Percentiles rank a stretch among this genome's conserved stretches.
phyloP scores from a whole-genome alignment of 129 eudicot genomes.

The Tagetes patula region DNA sequence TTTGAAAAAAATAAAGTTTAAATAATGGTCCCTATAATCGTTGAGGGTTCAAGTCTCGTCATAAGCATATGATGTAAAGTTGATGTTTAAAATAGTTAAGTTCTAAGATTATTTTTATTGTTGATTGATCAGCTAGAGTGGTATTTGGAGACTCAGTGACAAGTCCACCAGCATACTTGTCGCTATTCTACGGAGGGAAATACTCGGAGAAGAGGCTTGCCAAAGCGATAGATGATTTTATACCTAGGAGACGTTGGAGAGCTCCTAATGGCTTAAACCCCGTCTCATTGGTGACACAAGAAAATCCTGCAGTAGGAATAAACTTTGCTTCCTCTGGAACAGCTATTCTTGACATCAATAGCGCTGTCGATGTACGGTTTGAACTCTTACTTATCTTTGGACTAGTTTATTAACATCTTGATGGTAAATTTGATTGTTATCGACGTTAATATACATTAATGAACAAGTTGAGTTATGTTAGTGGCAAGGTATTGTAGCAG shows the following conservation, averaged over 20 bases:
- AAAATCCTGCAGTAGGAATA: conserved; percentile 31
- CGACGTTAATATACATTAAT: not conserved
- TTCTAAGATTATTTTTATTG: too few relatives aligned
- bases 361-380: conserved; percentile 23
- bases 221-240: conserved; percentile 5
- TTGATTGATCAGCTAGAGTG: conserved; percentile 26
- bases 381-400: not conserved
- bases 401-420: not conserved
- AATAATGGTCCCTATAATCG: too few relatives aligned
- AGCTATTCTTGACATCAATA: conserved; percentile 23
- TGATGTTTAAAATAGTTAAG: too few relatives aligned
- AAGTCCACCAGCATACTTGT: conserved; percentile 33
- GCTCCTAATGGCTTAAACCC: conserved; percentile 5
- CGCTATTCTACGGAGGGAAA: not conserved
- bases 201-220: conserved; percentile 5
- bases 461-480: not conserved
- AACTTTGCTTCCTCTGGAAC: conserved; percentile 34
- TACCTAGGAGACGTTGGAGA: conserved; percentile 21
- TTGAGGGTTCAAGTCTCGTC: too few relatives aligned
- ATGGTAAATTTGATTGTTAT: too few relatives aligned
- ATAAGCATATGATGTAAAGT: too few relatives aligned
- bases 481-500: too few relatives aligned
- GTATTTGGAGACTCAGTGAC: conserved; percentile 31
- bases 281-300: not conserved
- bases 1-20: not conserved